A percentile compares a stretch with the other conserved stretches of the same genome.
phyloP scores from a whole-genome alignment of 202 grass and related monocot genomes.

The Schoenoplectus tabernaemontani region DNA sequence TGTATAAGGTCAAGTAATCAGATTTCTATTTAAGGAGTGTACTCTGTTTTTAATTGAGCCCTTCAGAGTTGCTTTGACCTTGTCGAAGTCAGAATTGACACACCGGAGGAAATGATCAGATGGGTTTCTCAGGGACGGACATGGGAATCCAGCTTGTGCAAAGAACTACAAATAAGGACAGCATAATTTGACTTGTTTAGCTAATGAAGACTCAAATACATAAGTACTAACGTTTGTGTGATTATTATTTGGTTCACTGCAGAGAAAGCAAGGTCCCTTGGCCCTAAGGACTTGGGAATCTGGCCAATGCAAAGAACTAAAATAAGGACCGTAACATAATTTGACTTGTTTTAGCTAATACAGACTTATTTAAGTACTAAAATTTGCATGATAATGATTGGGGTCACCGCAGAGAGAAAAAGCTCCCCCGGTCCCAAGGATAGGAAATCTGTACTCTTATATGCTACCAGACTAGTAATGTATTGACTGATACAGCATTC shows the following conservation, averaged over 20 bases:
- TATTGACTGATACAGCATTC: neutral
- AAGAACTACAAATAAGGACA: conserved; percentile 46
- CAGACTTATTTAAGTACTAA: neutral
- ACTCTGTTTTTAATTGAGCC: conserved; percentile 83
- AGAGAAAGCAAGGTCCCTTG: too few species aligned
- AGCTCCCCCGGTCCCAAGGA: neutral
- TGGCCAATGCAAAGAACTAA: too few species aligned
- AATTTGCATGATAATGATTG: neutral
- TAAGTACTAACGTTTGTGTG: too few species aligned
- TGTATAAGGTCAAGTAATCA: neutral
- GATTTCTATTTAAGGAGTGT: conserved; percentile 12
- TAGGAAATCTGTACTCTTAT: neutral
- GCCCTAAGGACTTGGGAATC: too few species aligned
- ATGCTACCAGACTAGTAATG: neutral
- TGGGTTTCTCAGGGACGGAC: conserved; percentile 65
- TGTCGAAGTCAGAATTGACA: conserved; percentile 88
- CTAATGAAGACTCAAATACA: neutral
- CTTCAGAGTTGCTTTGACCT: conserved; percentile 98
- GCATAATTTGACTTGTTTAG: neutral
- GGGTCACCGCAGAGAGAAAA: neutral
- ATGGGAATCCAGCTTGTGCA: conserved; percentile 87
- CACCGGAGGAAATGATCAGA: conserved; percentile 96
- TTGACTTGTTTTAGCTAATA: too few species aligned
- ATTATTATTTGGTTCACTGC: too few species aligned
- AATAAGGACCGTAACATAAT: too few species aligned